Conservation (phyloP, 1,139 yeast species). For the Taphrina flavorubra region DNA sequence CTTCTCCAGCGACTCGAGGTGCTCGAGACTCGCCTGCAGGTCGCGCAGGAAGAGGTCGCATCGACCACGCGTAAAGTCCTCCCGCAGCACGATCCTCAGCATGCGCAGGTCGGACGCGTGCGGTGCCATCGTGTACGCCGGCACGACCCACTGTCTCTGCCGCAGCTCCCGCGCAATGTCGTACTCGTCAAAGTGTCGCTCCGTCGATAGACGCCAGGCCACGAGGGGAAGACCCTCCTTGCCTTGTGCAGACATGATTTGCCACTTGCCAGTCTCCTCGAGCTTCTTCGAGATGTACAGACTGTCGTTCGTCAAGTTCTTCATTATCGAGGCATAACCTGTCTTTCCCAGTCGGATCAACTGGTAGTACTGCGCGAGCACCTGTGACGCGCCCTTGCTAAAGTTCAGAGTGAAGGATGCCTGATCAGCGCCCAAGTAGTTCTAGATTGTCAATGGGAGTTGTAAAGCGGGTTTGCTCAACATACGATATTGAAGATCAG, state of each 20-base stretch:
- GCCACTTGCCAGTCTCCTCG: constrained; percentile 70
- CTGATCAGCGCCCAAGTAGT: constrained; percentile 87
- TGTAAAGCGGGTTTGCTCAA: not conserved
- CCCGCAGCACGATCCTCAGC: constrained; percentile 82
- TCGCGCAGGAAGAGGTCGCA: constrained; percentile 74
- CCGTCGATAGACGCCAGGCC: constrained; percentile 69
- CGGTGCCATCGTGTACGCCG: constrained; percentile 86
- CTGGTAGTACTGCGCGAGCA: constrained; percentile 83
- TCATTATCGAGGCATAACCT: constrained; percentile 71
- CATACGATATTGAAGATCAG: constrained; percentile 67
- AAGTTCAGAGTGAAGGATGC: constrained; percentile 83
- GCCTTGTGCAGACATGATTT: constrained; percentile 63
- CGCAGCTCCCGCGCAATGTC: constrained; percentile 71
- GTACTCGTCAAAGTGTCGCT: constrained; percentile 84
- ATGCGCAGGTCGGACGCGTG: constrained; percentile 62
- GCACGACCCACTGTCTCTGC: constrained; percentile 83
- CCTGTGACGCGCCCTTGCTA: constrained; percentile 91
- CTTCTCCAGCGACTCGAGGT: constrained; percentile 27
- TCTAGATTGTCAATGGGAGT: constrained; percentile 47
- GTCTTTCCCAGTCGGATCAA: constrained; percentile 70
- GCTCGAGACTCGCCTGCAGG: constrained; percentile 61
- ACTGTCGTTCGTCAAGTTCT: constrained; percentile 69
- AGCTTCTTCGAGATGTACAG: constrained; percentile 68
- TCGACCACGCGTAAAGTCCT: constrained; percentile 71
- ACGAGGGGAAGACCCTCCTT: constrained; percentile 84